These are phyloP conservation scores for Rhizophlyctis rosea DNA, from an alignment of 192 early-diverging fungal species.

Conservation along the genomic window DNA sequence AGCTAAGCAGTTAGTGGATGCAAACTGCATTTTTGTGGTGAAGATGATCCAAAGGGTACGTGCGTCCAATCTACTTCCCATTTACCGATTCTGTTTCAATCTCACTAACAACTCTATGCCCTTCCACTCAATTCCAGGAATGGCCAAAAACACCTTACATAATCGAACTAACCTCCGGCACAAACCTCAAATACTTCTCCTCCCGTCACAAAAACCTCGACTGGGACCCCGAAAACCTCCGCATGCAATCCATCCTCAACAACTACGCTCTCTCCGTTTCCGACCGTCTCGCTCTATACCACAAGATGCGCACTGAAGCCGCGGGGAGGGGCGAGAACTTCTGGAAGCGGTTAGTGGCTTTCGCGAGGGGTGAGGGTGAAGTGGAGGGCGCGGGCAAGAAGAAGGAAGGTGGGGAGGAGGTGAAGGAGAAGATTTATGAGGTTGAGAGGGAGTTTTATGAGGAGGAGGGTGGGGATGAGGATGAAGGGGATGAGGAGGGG, in stretches of 20 bases:
- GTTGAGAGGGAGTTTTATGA: neutral
- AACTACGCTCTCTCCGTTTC: conserved; percentile 46
- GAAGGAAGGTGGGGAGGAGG: neutral
- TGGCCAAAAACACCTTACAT: conserved; percentile 42
- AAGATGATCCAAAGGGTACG: conserved; percentile 50
- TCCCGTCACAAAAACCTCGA: conserved; percentile 27
- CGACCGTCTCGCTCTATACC: conserved; percentile 46
- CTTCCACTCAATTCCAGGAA: conserved; percentile 32
- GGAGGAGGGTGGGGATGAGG: neutral
- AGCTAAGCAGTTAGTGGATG: conserved; percentile 34
- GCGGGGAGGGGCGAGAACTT: conserved; percentile 26
- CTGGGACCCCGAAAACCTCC: conserved; percentile 45
- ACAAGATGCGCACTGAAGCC: conserved; percentile 35
- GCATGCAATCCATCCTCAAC: conserved; percentile 48
- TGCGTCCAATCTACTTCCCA: neutral
- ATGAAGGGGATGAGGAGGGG: neutral
- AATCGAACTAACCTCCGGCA: conserved; percentile 45
- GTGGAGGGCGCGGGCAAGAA: neutral
- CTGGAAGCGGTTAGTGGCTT: conserved; percentile 28
- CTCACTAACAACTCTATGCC: neutral
- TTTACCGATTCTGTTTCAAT: too few species aligned
- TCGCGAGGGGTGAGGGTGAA: conserved; percentile 16
- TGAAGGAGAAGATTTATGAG: neutral
- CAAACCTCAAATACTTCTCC: conserved; percentile 48
- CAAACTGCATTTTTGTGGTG: conserved; percentile 49